Evolutionary conservation across 768 basidiomycete species (phyloP).

Genomic region (Tricholoma furcatifolium): DNA sequence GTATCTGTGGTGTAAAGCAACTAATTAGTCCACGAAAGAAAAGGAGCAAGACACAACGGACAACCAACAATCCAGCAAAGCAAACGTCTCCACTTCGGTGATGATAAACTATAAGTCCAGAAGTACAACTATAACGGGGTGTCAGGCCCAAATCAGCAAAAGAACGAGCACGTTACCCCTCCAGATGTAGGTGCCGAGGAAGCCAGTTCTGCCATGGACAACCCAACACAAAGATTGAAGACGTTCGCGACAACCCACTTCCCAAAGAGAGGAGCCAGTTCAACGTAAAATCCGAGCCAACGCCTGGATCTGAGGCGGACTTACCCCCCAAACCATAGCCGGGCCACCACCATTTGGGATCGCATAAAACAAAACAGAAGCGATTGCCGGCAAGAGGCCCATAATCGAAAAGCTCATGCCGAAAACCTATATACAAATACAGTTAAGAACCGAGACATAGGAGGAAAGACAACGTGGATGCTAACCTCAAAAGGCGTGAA

Average conservation of each 20-base stretch:
- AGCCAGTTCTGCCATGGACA: slow-evolving; percentile 69
- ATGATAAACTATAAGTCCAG: slow-evolving; percentile 62
- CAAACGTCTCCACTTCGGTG: slow-evolving; percentile 55
- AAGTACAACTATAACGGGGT: slow-evolving; percentile 62
- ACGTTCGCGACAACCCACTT: slow-evolving; percentile 67
- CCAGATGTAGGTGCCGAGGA: slow-evolving; percentile 74
- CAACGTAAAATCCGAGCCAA: not conserved
- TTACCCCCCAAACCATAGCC: slow-evolving; percentile 72
- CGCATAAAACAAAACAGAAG: slow-evolving; percentile 54
- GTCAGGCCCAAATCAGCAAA: too few relatives aligned
- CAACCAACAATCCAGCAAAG: slow-evolving; percentile 72
- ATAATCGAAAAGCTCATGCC: slow-evolving; percentile 72
- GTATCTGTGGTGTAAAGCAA: slow-evolving; percentile 47
- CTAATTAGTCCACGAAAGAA: slow-evolving; percentile 17
- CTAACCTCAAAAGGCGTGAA: slow-evolving; percentile 50
- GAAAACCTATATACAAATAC: slow-evolving; percentile 52
- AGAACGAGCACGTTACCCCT: slow-evolving; percentile 39
- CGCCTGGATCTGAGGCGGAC: slow-evolving; percentile 21
- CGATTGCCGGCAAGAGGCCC: slow-evolving; percentile 63
- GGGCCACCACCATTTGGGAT: slow-evolving; percentile 69
- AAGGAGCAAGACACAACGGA: slow-evolving; percentile 18
- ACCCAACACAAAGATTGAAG: slow-evolving; percentile 61
- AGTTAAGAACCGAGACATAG: not conserved
- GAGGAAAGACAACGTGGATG: not conserved
- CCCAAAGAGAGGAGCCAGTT: slow-evolving; percentile 14